Percentiles rank a stretch among this genome's conserved stretches.
phyloP scores from a whole-genome alignment of 371 early-diverging fungal species.

The Smittium culicis region DNA sequence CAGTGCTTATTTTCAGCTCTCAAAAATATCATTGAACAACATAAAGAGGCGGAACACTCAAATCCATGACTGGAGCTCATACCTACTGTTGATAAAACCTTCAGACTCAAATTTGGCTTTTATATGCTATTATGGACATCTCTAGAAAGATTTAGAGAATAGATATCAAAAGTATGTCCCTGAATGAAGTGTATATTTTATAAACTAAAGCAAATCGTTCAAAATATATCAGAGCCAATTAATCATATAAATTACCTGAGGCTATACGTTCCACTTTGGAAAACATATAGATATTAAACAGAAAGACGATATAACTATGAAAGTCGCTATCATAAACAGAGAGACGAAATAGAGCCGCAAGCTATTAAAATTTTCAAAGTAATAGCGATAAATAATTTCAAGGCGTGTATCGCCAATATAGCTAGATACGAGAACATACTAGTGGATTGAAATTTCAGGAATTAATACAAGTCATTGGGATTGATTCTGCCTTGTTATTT shows the following conservation, averaged over 20 bases:
- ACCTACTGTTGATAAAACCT: neutral
- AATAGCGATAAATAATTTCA: neutral
- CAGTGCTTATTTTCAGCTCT: neutral
- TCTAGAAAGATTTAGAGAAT: constrained; percentile 1
- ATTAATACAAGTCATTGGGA: neutral
- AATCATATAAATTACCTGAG: neutral
- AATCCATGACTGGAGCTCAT: neutral
- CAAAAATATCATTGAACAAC: neutral
- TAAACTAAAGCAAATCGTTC: neutral
- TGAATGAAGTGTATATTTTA: neutral
- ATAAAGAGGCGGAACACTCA: neutral
- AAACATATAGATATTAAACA: neutral
- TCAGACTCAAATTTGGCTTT: neutral
- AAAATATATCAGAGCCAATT: neutral
- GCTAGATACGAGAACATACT: neutral
- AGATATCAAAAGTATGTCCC: neutral
- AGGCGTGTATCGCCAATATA: neutral
- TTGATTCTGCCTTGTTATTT: neutral
- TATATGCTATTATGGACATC: neutral
- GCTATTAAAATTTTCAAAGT: neutral
- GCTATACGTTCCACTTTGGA: neutral
- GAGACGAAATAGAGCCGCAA: neutral
- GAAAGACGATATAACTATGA: neutral
- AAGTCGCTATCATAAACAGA: neutral
- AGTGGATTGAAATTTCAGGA: neutral